phyloP scores from a whole-genome alignment of 208 protist species.

The Wallacemonas collosoma region DNA sequence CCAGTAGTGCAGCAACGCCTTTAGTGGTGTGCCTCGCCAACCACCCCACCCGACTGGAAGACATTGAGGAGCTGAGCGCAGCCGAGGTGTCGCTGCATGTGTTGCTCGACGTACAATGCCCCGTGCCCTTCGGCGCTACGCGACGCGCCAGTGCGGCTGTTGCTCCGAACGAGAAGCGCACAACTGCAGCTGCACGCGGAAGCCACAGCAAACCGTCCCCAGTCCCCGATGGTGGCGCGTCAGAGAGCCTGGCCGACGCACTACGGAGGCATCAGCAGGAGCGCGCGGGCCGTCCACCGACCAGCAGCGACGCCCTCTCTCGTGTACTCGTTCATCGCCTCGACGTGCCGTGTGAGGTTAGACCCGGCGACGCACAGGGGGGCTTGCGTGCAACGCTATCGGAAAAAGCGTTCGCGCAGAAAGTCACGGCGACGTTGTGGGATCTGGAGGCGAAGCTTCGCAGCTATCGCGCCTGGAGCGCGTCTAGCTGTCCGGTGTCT shows the following conservation, averaged over 20 bases:
- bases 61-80: constrained; percentile 28
- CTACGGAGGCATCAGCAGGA: background rate
- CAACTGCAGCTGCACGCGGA: background rate
- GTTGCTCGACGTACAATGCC: constrained; percentile 27
- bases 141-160: background rate
- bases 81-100: constrained; percentile 32
- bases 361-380: background rate
- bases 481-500: constrained; percentile 18
- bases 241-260: background rate
- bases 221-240: background rate
- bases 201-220: background rate
- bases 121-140: background rate
- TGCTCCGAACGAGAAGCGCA: background rate
- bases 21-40: constrained; percentile 28
- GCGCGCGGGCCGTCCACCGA: background rate
- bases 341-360: constrained; percentile 31
- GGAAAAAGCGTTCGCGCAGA: constrained; percentile 29
- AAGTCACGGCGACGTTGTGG: constrained; percentile 23
- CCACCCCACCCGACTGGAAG: constrained; percentile 39
- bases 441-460: constrained; percentile 28
- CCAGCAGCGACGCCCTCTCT: background rate
- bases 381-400: constrained; percentile 24
- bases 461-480: constrained; percentile 36
- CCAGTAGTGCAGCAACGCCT: background rate
- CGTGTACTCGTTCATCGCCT: constrained; percentile 31